phyloP scores from a whole-genome alignment of 441 rosid species.

The Populus hybrid region DNA sequence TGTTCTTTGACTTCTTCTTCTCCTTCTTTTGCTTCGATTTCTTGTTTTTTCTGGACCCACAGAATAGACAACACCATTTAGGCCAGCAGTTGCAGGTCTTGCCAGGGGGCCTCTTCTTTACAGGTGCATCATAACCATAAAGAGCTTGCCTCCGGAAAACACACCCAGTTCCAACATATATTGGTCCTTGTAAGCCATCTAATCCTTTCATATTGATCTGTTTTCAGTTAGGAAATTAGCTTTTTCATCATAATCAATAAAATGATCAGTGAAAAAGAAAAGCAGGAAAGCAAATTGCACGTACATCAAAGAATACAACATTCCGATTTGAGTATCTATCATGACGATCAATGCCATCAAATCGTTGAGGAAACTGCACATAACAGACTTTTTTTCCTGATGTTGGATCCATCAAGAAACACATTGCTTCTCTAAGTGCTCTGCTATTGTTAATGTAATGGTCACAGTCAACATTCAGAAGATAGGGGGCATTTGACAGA shows the following conservation, averaged over 20 bases:
- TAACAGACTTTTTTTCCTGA: slow-evolving; percentile 87
- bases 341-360: slow-evolving; percentile 87
- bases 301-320: slow-evolving; percentile 92
- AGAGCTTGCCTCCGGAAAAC: slow-evolving; percentile 95
- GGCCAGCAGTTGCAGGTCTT: slow-evolving; percentile 93
- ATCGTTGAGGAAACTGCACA: slow-evolving; percentile 96
- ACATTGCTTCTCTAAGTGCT: slow-evolving; percentile 96
- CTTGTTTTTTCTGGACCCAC: slow-evolving; percentile 52
- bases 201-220: slow-evolving; percentile 98
- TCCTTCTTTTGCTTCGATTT: slow-evolving; percentile 54
- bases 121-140: slow-evolving; percentile 88
- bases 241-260: not conserved
- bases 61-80: slow-evolving; percentile 75
- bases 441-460: slow-evolving; percentile 90
- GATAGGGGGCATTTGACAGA: slow-evolving; percentile 82
- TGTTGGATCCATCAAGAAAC: slow-evolving; percentile 94
- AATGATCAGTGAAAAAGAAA: slow-evolving; percentile 2
- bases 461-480: slow-evolving; percentile 94
- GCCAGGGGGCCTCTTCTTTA: slow-evolving; percentile 69
- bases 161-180: slow-evolving; percentile 97
- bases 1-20: slow-evolving; percentile 38
- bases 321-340: slow-evolving; percentile 93
- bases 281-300: slow-evolving; percentile 22
- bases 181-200: slow-evolving; percentile 97
- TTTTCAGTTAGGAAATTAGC: not conserved